Base-by-base conservation (phyloP, 1,139 yeast species). In the Geotrichum citri-aurantii region DNA sequence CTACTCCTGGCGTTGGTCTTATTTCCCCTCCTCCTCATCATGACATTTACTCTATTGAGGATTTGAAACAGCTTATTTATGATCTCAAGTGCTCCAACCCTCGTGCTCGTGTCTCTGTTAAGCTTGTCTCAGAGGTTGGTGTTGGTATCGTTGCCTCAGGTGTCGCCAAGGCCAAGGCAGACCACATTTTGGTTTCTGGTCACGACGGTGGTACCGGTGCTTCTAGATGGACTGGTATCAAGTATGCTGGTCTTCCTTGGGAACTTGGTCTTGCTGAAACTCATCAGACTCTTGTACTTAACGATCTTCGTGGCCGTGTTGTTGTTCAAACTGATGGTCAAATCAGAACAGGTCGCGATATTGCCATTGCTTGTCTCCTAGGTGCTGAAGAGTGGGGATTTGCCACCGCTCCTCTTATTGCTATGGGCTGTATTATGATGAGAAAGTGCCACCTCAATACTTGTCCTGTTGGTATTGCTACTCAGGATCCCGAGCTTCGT, bases 121-220 rank as follows among this genome's bases (percentile, higher is more conserved):
- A 93, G 76, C 83, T 93, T 68, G 99, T 93, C 29, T 88, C 96
- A 46, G 98, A 93, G 75, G 98, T 93, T 63, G 99, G 99, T 77
- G 98, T 93, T 59, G 99, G 99, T 79, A 91, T 93, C 69, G 95
- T 93, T 72, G 98, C 98, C 29, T 91, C 97, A 48, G 99, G 99
- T 81, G 99, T 93, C 46, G 98, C 98, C 63, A 93, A 93, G 77
- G 98, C 99, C 31, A 95, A 95, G 71, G 97, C 98, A 17, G 98
- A 93, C 72, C 96, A 92, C 73, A 88, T 93, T 68, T 81, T 92
- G 71, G 89, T 93, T 66, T 88, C 97, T 62, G 98, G 98, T 69
- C 97, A 95, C 72, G 98, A 92, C 75, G 99, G 99, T 83, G 99
- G 99, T 80, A 93, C 99, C 63, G 99, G 99, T 85, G 98, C 98